phyloP scores from a whole-genome alignment of 192 early-diverging fungal species.

The Podila epigama region DNA sequence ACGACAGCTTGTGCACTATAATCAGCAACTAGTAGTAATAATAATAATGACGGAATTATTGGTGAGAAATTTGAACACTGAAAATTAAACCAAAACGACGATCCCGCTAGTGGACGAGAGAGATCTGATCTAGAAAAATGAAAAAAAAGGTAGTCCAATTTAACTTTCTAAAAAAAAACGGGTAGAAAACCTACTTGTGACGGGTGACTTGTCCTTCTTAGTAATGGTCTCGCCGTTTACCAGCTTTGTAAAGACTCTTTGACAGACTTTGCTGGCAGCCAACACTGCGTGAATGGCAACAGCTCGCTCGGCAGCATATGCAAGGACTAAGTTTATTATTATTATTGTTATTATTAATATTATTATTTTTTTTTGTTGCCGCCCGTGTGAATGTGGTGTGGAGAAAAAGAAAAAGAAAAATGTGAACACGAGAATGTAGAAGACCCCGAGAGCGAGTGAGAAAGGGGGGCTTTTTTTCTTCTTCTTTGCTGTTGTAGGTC shows the following conservation, averaged over 20 bases:
- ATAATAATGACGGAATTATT: not conserved
- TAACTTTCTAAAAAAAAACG: not conserved
- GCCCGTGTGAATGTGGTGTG: too few species aligned
- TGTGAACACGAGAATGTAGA: not conserved
- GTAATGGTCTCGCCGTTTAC: slow-evolving; percentile 84
- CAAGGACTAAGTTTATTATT: slow-evolving; percentile 27
- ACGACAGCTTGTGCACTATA: slow-evolving; percentile 96
- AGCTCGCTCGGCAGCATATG: slow-evolving; percentile 71
- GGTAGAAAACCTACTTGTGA: slow-evolving; percentile 72
- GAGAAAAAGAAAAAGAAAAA: slow-evolving; percentile 1
- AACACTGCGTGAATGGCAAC: slow-evolving; percentile 93
- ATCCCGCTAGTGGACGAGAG: not conserved
- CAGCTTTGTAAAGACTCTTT: slow-evolving; percentile 85
- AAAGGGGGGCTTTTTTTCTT: too few species aligned
- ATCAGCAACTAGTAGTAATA: slow-evolving; percentile 77
- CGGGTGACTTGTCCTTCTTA: slow-evolving; percentile 96
- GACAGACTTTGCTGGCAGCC: slow-evolving; percentile 87
- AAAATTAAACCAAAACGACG: not conserved
- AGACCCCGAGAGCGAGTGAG: too few species aligned
- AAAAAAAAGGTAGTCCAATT: slow-evolving; percentile 5
- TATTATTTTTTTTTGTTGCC: too few species aligned
- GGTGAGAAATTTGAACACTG: not conserved
- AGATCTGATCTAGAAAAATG: slow-evolving; percentile 1
- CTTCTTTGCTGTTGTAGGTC: too few species aligned
- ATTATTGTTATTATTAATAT: too few species aligned